phyloP scores from a whole-genome alignment of 306 rosid species.

The Sindora glabra region DNA sequence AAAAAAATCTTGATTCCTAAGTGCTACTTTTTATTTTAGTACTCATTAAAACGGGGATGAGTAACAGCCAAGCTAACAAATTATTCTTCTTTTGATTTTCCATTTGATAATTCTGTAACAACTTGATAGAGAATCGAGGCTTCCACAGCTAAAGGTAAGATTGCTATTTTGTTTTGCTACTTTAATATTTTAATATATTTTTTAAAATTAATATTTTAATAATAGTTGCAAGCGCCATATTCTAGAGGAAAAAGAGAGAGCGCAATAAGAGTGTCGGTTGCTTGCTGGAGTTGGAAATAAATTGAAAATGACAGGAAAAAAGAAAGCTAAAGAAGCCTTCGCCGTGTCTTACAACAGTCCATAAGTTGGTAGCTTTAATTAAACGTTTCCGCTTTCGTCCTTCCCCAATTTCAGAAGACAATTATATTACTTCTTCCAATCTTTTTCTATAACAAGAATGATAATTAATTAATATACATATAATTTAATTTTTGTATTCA shows the following conservation, averaged over 20 bases:
- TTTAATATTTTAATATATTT: too few species aligned
- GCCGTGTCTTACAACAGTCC: slow-evolving; percentile 11
- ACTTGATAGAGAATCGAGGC: neutral
- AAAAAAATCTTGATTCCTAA: too few species aligned
- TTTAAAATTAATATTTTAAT: too few species aligned
- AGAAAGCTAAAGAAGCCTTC: neutral
- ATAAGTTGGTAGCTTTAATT: neutral
- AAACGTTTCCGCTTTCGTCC: too few species aligned
- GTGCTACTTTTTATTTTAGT: too few species aligned
- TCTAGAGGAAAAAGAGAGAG: neutral
- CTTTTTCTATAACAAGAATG: too few species aligned
- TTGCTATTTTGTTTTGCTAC: slow-evolving; percentile 6
- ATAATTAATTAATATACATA: too few species aligned
- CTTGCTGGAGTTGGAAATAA: slow-evolving; percentile 21
- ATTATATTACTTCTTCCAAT: too few species aligned
- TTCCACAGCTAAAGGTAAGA: neutral
- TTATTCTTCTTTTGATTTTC: neutral
- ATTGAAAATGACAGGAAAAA: neutral
- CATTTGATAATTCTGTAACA: neutral
- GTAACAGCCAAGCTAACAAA: neutral
- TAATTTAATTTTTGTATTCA: too few species aligned
- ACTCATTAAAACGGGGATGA: too few species aligned
- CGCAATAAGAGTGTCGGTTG: slow-evolving; percentile 14
- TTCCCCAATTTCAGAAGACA: neutral
- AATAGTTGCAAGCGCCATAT: too few species aligned